These are phyloP conservation scores for Colletotrichum spinosum DNA, from an alignment of 2,329 filamentous ascomycete genomes.

Conservation along the genomic window DNA sequence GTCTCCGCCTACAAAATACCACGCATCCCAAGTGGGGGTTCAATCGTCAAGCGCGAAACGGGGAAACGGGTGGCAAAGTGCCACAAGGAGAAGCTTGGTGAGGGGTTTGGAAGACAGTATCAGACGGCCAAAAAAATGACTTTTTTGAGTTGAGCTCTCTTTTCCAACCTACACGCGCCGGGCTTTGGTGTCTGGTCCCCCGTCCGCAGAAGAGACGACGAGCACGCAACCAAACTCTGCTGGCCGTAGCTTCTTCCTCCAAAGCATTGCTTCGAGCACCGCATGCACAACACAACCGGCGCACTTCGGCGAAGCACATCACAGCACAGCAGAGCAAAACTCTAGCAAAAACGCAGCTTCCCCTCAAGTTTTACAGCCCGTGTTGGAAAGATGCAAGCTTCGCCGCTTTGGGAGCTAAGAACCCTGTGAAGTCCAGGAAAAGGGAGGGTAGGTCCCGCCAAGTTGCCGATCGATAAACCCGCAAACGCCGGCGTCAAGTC, in stretches of 20 bases:
- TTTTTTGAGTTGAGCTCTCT: too few species aligned
- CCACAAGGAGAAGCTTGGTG: neutral
- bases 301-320: too few species aligned
- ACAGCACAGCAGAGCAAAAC: too few species aligned
- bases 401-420: slow-evolving; percentile 18
- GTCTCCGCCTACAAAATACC: slow-evolving; percentile 9
- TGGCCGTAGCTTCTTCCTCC: too few species aligned
- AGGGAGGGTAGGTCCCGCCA: slow-evolving; percentile 13
- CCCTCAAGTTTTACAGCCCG: neutral
- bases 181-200: too few species aligned
- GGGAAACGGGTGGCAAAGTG: slow-evolving; percentile 13
- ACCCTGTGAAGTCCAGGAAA: slow-evolving; percentile 3
- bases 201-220: too few species aligned
- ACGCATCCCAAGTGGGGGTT: slow-evolving; percentile 24
- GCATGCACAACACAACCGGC: too few species aligned
- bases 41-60: slow-evolving; percentile 23
- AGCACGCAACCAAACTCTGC: too few species aligned
- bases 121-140: slow-evolving; percentile 6
- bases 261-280: too few species aligned
- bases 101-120: slow-evolving; percentile 17
- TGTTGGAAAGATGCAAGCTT: slow-evolving; percentile 25
- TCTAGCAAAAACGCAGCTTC: neutral
- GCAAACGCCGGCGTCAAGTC: slow-evolving; percentile 24
- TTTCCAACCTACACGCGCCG: too few species aligned
- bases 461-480: slow-evolving; percentile 27